Evolutionary conservation across 108 stramenopile genomes (phyloP).

Genomic region (Fragilaria radians): DNA sequence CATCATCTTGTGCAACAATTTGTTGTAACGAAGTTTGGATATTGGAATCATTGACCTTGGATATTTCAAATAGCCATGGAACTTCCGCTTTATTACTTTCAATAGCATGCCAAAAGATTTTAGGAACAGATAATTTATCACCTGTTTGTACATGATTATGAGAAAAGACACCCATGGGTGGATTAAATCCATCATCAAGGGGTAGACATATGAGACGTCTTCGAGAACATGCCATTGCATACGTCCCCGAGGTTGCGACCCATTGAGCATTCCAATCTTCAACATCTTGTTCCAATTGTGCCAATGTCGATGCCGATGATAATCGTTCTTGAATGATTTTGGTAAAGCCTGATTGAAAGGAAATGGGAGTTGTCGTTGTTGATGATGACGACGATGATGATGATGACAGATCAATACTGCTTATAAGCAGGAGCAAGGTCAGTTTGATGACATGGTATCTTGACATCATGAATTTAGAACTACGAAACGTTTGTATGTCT

Average conservation of each 20-base stretch:
- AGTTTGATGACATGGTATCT: not conserved
- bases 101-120: slow-evolving; percentile 68
- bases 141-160: slow-evolving; percentile 82
- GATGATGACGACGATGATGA: too few relatives aligned
- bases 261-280: slow-evolving; percentile 81
- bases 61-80: slow-evolving; percentile 81
- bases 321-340: not conserved
- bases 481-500: too few relatives aligned
- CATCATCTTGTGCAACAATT: slow-evolving; percentile 29
- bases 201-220: slow-evolving; percentile 71
- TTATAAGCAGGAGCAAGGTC: not conserved
- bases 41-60: slow-evolving; percentile 61
- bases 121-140: slow-evolving; percentile 77
- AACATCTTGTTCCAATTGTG: slow-evolving; percentile 65
- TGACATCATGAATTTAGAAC: not conserved
- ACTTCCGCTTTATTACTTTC: slow-evolving; percentile 63
- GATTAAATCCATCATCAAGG: slow-evolving; percentile 72
- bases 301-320: slow-evolving; percentile 19
- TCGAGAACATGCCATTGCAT: slow-evolving; percentile 28
- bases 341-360: not conserved
- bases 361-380: not conserved
- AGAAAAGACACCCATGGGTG: slow-evolving; percentile 78
- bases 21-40: slow-evolving; percentile 1
- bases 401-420: too few relatives aligned
- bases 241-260: slow-evolving; percentile 24